phyloP scores from a whole-genome alignment of 1,284 basidiomycete species.

The Melampsora larici-populina region DNA sequence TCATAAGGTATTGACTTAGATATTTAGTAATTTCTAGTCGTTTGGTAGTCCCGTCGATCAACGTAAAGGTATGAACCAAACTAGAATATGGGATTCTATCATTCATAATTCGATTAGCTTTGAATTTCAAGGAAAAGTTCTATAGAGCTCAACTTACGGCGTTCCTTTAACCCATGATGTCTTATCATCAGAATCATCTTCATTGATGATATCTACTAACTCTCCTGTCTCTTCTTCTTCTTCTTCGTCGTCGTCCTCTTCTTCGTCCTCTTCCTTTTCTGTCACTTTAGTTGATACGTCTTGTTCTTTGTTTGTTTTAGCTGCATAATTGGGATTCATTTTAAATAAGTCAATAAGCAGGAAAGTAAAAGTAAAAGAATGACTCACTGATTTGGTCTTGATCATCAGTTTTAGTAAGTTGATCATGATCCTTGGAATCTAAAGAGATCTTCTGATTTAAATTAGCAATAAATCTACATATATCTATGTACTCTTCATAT shows the following conservation, averaged over 20 bases:
- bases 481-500: too few relatives aligned
- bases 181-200: not conserved
- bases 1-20: constrained; percentile 79
- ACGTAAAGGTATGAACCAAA: constrained; percentile 77
- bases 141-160: not conserved
- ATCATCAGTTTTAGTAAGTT: too few relatives aligned
- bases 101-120: not conserved
- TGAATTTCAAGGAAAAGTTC: not conserved
- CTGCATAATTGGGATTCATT: not conserved
- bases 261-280: constrained; percentile 9
- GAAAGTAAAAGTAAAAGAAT: too few relatives aligned
- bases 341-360: too few relatives aligned
- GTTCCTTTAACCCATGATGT: constrained; percentile 36
- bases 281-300: not conserved
- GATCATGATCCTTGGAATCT: too few relatives aligned
- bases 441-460: too few relatives aligned
- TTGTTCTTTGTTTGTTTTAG: not conserved
- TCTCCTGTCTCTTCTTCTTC: constrained; percentile 13
- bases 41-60: constrained; percentile 94
- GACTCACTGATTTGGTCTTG: too few relatives aligned
- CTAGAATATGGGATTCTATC: constrained; percentile 89
- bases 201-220: not conserved
- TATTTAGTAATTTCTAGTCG: constrained; percentile 87
- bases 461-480: too few relatives aligned
- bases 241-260: not conserved